Base-by-base conservation (phyloP, 1,139 yeast species). In the Lodderomyces parapsilosis region DNA sequence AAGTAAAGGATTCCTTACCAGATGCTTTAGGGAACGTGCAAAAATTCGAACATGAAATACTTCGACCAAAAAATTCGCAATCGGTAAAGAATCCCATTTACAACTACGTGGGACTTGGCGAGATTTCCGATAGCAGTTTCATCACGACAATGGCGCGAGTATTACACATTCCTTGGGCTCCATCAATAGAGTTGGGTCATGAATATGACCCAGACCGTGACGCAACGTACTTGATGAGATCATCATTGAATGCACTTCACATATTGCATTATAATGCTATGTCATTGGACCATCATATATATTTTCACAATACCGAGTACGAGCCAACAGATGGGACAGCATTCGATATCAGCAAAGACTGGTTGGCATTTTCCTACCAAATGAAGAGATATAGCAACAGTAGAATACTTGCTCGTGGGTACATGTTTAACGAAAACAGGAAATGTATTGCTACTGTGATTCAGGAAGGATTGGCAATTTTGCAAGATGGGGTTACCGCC, bases 221-320 rank as follows among this genome's bases (percentile, higher is more conserved):
- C 48, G 75, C 76, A 0, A 51, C 63, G 20, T 36, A 48, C 17
- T 51, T 70, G 45, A 55, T 72, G 60, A 47, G 58, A n/a, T 44
- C 52, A 4, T 63, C 76, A 8, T 54, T 72, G 40, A 73, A 73
- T 47, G 63, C 65, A 6, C 48, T 71, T 36, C 78, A 73, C 45
- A 42, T 72, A 11, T 70, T 62, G 51, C 78, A 73, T 50, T 73
- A 72, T 55, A 68, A 68, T 46, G 78, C 78, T 25, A 72, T 73
- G 77, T 70, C 76, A 3, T 55, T 73, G 32, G 78, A 72, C 49
- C 78, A 73, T 50, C 77, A 72, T 48, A 60, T 73, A 18, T 72
- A 72, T 49, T 73, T 73, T 54, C 77, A 72, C 41, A 47, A 48
- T 25, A 64, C 62, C 39, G 60, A 63, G 15, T 54, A 55, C 45